A percentile compares a stretch with the other conserved stretches of the same genome.
Evolutionary conservation across 306 rosid species (phyloP).

Genomic region (Lablab purpureus): DNA sequence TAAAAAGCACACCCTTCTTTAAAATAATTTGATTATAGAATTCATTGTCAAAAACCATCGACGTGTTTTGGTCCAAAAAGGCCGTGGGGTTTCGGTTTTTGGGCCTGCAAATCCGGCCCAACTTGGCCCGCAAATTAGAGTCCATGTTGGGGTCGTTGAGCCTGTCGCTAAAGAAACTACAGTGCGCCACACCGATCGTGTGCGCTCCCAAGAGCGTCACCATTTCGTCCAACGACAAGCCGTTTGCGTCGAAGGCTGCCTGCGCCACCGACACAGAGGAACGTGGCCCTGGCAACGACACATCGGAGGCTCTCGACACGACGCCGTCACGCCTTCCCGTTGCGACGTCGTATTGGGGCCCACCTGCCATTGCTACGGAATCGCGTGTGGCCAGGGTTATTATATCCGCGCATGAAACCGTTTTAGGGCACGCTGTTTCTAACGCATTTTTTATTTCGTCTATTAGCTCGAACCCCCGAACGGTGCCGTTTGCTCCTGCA

Average conservation of each 20-base stretch:
- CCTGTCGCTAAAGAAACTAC: constrained; percentile 52
- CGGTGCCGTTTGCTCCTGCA: constrained; percentile 49
- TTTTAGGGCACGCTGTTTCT: constrained; percentile 58
- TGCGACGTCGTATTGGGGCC: constrained; percentile 54
- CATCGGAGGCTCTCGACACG: constrained; percentile 26
- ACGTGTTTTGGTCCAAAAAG: constrained; percentile 65
- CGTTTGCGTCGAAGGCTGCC: constrained; percentile 40
- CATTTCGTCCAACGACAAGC: constrained; percentile 59
- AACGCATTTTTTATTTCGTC: constrained; percentile 54
- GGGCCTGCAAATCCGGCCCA: constrained; percentile 25
- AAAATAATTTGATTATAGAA: constrained; percentile 47
- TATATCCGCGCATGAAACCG: constrained; percentile 71
- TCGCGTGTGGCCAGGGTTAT: constrained; percentile 69
- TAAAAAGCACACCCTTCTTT: constrained; percentile 53
- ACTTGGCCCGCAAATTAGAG: constrained; percentile 36
- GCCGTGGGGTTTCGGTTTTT: background rate
- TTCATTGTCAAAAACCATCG: constrained; percentile 52
- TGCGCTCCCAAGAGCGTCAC: constrained; percentile 72
- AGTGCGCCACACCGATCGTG: constrained; percentile 63
- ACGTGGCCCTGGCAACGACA: constrained; percentile 50
- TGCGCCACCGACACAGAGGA: constrained; percentile 33
- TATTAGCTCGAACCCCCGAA: constrained; percentile 60
- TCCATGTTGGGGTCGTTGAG: constrained; percentile 59
- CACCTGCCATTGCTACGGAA: constrained; percentile 55
- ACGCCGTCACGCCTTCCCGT: constrained; percentile 64